Evolutionary conservation across 1,284 basidiomycete genomes (phyloP).

Genomic region (Vanrija sp.): DNA sequence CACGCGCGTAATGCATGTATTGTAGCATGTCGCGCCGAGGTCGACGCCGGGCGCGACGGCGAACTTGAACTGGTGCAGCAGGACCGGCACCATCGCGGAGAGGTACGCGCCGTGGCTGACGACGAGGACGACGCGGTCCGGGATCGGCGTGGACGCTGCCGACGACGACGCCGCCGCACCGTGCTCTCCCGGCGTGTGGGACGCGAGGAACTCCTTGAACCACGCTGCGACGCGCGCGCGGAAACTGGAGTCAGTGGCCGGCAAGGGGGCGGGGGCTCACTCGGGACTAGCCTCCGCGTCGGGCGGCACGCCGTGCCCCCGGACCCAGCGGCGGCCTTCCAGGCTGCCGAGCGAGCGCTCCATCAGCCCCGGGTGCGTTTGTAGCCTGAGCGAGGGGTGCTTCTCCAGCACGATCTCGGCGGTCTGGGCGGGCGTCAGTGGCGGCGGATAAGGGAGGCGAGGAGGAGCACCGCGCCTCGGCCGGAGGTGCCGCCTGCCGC

Average conservation of each 20-base stretch:
- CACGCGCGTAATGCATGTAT: slow-evolving; percentile 35
- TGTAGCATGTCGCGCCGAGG: slow-evolving; percentile 19
- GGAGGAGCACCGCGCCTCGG: neutral
- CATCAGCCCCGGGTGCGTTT: slow-evolving; percentile 22
- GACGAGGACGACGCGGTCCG: slow-evolving; percentile 25
- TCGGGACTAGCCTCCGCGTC: slow-evolving; percentile 28
- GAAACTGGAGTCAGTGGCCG: slow-evolving; percentile 9
- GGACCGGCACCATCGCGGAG: slow-evolving; percentile 18
- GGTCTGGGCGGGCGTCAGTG: slow-evolving; percentile 23
- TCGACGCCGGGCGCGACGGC: slow-evolving; percentile 13
- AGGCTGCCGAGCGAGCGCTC: slow-evolving; percentile 36
- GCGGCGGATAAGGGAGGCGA: neutral
- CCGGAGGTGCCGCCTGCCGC: neutral
- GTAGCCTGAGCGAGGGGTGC: slow-evolving; percentile 23
- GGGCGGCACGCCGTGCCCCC: slow-evolving; percentile 21
- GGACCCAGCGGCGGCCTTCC: slow-evolving; percentile 27
- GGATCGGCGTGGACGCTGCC: neutral
- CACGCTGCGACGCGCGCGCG: slow-evolving; percentile 16
- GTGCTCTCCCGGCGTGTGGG: slow-evolving; percentile 2
- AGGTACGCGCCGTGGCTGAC: slow-evolving; percentile 46
- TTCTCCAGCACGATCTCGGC: slow-evolving; percentile 27
- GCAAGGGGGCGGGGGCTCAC: slow-evolving; percentile 17
- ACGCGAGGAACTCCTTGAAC: slow-evolving; percentile 17
- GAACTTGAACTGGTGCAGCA: slow-evolving; percentile 18
- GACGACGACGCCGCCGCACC: neutral